phyloP scores from a whole-genome alignment of 352 stramenopile species.

The Thraustochytrium sp. region DNA sequence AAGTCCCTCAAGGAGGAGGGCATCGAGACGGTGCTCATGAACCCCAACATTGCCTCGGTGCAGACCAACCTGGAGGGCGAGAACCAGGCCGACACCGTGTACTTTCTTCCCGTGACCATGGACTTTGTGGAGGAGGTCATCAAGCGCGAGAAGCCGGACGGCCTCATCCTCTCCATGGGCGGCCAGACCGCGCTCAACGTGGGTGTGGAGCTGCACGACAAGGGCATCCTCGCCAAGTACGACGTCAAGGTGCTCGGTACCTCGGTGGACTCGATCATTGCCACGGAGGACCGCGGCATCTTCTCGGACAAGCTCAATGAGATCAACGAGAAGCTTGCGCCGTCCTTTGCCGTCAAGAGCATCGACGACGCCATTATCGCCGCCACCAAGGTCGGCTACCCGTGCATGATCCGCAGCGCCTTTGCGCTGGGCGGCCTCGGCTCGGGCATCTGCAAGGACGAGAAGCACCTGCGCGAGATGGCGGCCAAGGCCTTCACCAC shows the following conservation, averaged over 20 bases:
- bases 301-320: slow-evolving; percentile 89
- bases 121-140: slow-evolving; percentile 87
- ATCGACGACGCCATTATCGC: slow-evolving; percentile 82
- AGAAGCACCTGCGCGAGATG: slow-evolving; percentile 64
- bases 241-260: slow-evolving; percentile 90
- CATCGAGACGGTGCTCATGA: slow-evolving; percentile 96
- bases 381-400: slow-evolving; percentile 92
- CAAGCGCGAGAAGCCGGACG: slow-evolving; percentile 94
- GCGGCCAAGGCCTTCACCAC: slow-evolving; percentile 66
- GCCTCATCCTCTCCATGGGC: slow-evolving; percentile 96
- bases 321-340: slow-evolving; percentile 93
- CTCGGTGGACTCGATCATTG: slow-evolving; percentile 90
- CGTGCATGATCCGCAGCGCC: slow-evolving; percentile 89
- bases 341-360: slow-evolving; percentile 78
- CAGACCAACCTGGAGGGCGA: slow-evolving; percentile 91
- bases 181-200: slow-evolving; percentile 96
- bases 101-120: slow-evolving; percentile 92
- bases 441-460: slow-evolving; percentile 90
- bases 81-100: slow-evolving; percentile 88
- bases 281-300: slow-evolving; percentile 95
- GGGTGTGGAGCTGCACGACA: slow-evolving; percentile 88
- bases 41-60: slow-evolving; percentile 97
- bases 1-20: slow-evolving; percentile 97
- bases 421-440: slow-evolving; percentile 96
- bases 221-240: slow-evolving; percentile 85